Percentiles rank a stretch among this genome's conserved stretches.
phyloP scores from a whole-genome alignment of 352 stramenopile genomes.

The Globisporangium sylvaticum region DNA sequence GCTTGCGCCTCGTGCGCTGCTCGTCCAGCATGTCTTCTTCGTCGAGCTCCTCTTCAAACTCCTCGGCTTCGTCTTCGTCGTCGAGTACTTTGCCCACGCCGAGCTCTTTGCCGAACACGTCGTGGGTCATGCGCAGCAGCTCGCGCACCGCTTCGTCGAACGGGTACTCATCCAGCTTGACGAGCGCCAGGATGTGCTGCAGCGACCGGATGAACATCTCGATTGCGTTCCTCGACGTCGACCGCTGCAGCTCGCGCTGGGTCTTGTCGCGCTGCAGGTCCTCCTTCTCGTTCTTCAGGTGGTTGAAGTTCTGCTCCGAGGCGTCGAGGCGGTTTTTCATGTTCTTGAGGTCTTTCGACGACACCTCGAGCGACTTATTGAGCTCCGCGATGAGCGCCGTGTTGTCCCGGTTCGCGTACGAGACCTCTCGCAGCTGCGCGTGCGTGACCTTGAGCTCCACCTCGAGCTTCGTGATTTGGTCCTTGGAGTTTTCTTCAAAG shows the following conservation, averaged over 20 bases:
- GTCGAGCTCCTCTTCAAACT: constrained; percentile 61
- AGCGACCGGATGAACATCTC: constrained; percentile 51
- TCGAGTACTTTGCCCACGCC: constrained; percentile 42
- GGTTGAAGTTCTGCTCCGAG: constrained; percentile 32
- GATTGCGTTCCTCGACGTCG: constrained; percentile 50
- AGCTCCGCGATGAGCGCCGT: constrained; percentile 54
- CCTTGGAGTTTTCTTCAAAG: constrained; percentile 70
- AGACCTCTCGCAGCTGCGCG: constrained; percentile 67
- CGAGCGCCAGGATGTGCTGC: constrained; percentile 62
- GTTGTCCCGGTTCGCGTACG: constrained; percentile 74
- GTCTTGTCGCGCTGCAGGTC: constrained; percentile 56
- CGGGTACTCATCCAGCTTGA: constrained; percentile 74
- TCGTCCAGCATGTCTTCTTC: constrained; percentile 46
- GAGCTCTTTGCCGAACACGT: constrained; percentile 56
- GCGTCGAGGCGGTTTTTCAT: constrained; percentile 36
- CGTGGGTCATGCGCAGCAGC: constrained; percentile 53
- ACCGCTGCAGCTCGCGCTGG: constrained; percentile 45
- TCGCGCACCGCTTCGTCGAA: constrained; percentile 75
- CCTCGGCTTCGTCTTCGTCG: constrained; percentile 55
- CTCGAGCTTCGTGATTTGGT: constrained; percentile 76
- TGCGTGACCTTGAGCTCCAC: constrained; percentile 76
- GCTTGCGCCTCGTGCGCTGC: constrained; percentile 16
- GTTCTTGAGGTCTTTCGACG: constrained; percentile 43
- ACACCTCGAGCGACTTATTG: constrained; percentile 45
- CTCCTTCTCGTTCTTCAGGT: constrained; percentile 55